A percentile compares a stretch with the other conserved stretches of the same genome.
phyloP scores from a whole-genome alignment of 805 yeast species.

The Candida lessepsii region DNA sequence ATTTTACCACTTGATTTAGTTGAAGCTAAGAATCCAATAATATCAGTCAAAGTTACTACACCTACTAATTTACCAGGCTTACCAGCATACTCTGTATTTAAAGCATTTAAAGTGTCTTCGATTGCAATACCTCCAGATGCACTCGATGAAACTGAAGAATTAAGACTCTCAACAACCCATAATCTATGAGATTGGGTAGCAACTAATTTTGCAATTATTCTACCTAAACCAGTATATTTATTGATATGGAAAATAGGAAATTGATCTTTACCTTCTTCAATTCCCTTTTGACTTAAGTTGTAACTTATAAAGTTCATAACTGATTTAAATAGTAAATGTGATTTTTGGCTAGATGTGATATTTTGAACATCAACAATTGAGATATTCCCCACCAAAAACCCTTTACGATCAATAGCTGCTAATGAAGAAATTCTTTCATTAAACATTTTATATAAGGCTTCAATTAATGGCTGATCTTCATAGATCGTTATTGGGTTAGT shows the following conservation, averaged over 20 bases:
- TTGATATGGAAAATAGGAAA: slow-evolving; percentile 96
- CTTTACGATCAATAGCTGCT: slow-evolving; percentile 83
- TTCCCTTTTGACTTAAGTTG: slow-evolving; percentile 82
- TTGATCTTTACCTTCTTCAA: slow-evolving; percentile 92
- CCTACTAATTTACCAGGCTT: slow-evolving; percentile 83
- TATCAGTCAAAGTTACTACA: slow-evolving; percentile 89
- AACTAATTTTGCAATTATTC: slow-evolving; percentile 90
- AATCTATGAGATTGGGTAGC: slow-evolving; percentile 92
- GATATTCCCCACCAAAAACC: slow-evolving; percentile 82
- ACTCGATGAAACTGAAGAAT: slow-evolving; percentile 1
- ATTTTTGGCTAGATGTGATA: slow-evolving; percentile 83
- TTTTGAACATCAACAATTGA: slow-evolving; percentile 92
- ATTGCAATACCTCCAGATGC: slow-evolving; percentile 28
- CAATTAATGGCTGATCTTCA: slow-evolving; percentile 85
- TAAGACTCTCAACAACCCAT: slow-evolving; percentile 63
- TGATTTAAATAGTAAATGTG: slow-evolving; percentile 74
- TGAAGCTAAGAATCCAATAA: slow-evolving; percentile 76
- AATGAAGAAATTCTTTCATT: slow-evolving; percentile 79
- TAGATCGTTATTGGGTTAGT: slow-evolving; percentile 69
- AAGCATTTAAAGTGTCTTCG: slow-evolving; percentile 16
- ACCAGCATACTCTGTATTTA: slow-evolving; percentile 27
- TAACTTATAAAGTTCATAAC: slow-evolving; percentile 87
- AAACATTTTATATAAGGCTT: slow-evolving; percentile 85
- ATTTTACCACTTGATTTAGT: slow-evolving; percentile 62
- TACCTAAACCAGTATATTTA: slow-evolving; percentile 71